phyloP scores from a whole-genome alignment of 305 asterid genomes.

The Fraxinus sp. region DNA sequence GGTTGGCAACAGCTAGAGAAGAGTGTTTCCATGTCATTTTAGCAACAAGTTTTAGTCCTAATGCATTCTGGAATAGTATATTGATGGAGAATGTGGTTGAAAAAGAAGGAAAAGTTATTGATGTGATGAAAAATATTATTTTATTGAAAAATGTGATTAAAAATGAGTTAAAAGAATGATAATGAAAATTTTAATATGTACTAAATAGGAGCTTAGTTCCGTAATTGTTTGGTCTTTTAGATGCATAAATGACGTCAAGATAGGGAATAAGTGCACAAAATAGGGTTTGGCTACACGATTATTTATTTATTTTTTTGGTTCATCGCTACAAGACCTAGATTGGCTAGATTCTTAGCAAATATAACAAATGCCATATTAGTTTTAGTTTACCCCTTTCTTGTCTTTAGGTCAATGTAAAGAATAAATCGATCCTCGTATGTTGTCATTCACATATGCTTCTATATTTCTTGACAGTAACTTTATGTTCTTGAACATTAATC shows the following conservation, averaged over 20 bases:
- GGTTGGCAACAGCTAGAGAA: slow-evolving; percentile 35
- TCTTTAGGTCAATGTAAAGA: background rate
- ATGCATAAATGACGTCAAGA: background rate
- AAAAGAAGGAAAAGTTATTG: no score
- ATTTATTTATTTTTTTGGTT: no score
- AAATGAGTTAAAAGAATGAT: no score
- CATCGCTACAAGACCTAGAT: background rate
- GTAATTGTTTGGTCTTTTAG: background rate
- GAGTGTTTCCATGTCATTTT: background rate
- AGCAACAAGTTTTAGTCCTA: background rate
- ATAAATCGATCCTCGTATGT: background rate
- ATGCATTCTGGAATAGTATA: no score
- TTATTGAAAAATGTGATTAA: no score
- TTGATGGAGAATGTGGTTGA: no score
- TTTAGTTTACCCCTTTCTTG: background rate
- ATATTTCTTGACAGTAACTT: background rate
- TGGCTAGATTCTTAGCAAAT: background rate
- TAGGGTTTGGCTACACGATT: no score
- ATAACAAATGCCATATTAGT: background rate
- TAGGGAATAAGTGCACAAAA: background rate
- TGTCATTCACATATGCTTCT: background rate
- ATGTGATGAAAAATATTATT: no score
- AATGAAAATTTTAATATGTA: no score
- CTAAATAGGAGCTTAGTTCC: background rate
- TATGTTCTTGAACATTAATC: background rate